Percentiles rank a stretch among this genome's conserved stretches.
Conservation (phyloP, 2,329 filamentous ascomycete genomes). For the Coniochaeta hoffmannii region DNA sequence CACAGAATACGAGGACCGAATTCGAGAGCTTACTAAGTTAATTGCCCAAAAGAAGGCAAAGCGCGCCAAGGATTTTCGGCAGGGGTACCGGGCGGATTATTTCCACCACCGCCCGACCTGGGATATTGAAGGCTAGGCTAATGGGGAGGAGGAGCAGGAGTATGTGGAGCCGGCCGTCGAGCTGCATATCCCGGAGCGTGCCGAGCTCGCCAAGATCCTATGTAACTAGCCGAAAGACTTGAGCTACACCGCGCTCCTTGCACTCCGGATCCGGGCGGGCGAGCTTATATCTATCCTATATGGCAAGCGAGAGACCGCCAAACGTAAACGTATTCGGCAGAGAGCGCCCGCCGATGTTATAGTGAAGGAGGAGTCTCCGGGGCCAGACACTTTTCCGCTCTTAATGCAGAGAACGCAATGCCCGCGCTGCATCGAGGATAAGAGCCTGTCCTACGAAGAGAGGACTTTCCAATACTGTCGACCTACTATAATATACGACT, state of each 20-base stretch:
- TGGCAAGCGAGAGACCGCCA: slow-evolving; percentile 1
- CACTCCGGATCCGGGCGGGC: neutral
- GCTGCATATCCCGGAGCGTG: neutral
- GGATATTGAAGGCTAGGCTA: slow-evolving; percentile 19
- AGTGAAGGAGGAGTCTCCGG: slow-evolving; percentile 7
- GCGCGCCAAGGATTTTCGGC: slow-evolving; percentile 10
- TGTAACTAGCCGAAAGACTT: neutral
- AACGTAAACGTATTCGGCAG: slow-evolving; percentile 3
- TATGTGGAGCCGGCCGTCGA: neutral
- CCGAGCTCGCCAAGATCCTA: neutral
- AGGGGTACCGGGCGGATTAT: slow-evolving; percentile 19
- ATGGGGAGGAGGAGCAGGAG: slow-evolving; percentile 1
- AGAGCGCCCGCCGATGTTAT: slow-evolving; percentile 3
- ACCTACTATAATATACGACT: slow-evolving; percentile 4
- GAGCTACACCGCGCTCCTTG: neutral
- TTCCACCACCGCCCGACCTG: slow-evolving; percentile 14
- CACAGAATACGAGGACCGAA: slow-evolving; percentile 14
- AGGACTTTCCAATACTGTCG: slow-evolving; percentile 7
- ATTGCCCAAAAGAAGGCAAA: slow-evolving; percentile 15
- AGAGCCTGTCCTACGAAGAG: slow-evolving; percentile 6
- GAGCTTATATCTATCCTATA: neutral
- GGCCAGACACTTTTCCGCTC: slow-evolving; percentile 7
- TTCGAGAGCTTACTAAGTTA: slow-evolving; percentile 14
- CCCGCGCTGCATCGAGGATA: slow-evolving; percentile 9
- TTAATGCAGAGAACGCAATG: slow-evolving; percentile 9